A percentile compares a stretch with the other conserved stretches of the same genome.
These are phyloP conservation scores for Plectosphaerella cucumerina DNA, from an alignment of 2,329 filamentous ascomycete species.

Conservation along the genomic window DNA sequence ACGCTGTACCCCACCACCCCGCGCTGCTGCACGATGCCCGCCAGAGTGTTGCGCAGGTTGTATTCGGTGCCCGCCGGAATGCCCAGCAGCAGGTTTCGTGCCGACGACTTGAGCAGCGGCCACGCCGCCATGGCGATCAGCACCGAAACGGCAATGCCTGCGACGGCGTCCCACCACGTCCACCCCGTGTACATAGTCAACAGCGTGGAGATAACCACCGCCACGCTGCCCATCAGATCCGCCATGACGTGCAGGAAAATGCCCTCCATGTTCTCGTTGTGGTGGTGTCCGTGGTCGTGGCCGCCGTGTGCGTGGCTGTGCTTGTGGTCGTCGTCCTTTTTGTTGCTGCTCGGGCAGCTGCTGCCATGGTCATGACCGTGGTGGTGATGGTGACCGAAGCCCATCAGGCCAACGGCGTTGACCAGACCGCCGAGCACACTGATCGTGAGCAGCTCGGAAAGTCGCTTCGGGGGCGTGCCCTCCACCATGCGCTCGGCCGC, in stretches of 20 bases:
- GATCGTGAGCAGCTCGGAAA: constrained; percentile 84
- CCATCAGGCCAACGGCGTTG: constrained; percentile 87
- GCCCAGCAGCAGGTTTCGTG: constrained; percentile 76
- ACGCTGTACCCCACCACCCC: constrained; percentile 84
- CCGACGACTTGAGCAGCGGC: constrained; percentile 81
- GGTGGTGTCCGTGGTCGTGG: constrained; percentile 40
- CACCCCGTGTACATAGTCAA: constrained; percentile 85
- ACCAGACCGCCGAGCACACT: constrained; percentile 82
- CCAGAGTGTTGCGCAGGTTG: constrained; percentile 77
- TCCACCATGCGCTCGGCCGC: constrained; percentile 84
- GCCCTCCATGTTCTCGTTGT: constrained; percentile 96
- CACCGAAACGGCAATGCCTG: constrained; percentile 88
- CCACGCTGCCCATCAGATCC: constrained; percentile 89
- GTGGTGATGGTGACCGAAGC: constrained; percentile 69
- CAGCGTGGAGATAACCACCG: constrained; percentile 87
- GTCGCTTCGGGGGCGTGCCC: constrained; percentile 75
- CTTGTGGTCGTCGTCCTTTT: constrained; percentile 17
- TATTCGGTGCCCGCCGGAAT: constrained; percentile 86
- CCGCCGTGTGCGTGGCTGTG: constrained; percentile 36
- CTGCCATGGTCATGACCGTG: constrained; percentile 43
- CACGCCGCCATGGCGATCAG: constrained; percentile 91
- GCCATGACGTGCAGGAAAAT: constrained; percentile 95
- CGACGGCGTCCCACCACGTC: constrained; percentile 91
- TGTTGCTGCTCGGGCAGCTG: constrained; percentile 9
- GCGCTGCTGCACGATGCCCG: constrained; percentile 74